Conservation (phyloP, 345 rosid species). For the Hypericum androsaemum region DNA sequence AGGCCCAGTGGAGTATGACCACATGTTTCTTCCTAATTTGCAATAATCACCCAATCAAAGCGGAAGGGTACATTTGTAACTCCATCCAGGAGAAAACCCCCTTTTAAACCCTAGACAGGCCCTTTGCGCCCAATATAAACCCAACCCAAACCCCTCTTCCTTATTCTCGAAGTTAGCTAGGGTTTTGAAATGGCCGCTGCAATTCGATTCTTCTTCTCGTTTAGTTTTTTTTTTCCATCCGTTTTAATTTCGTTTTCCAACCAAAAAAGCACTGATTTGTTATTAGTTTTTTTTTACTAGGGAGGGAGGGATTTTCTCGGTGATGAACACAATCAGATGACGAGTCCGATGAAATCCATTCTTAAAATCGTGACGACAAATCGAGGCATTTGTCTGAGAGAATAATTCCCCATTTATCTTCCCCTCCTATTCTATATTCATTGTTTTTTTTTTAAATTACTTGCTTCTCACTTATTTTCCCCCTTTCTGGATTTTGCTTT, state of each 20-base stretch:
- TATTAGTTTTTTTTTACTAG: neutral
- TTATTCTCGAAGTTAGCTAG: too few species aligned
- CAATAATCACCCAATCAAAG: too few species aligned
- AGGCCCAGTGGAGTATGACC: too few species aligned
- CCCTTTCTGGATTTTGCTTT: neutral
- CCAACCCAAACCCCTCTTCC: too few species aligned
- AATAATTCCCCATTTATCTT: slow-evolving; percentile 6
- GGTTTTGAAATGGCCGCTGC: neutral
- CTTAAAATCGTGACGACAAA: slow-evolving; percentile 39
- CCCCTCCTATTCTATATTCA: neutral
- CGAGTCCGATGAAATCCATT: slow-evolving; percentile 49
- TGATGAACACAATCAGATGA: slow-evolving; percentile 47
- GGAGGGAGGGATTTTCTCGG: slow-evolving; percentile 23
- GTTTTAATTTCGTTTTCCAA: neutral
- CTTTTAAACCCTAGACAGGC: too few species aligned
- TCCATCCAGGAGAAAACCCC: too few species aligned
- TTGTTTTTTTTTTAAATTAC: neutral
- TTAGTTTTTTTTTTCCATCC: neutral
- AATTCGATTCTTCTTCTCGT: neutral
- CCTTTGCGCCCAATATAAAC: too few species aligned
- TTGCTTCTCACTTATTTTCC: neutral
- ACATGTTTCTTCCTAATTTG: too few species aligned
- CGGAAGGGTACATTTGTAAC: too few species aligned
- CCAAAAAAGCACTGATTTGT: too few species aligned
- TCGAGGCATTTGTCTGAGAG: slow-evolving; percentile 71